Percentiles rank a stretch among this genome's conserved stretches.
Conservation (phyloP, 495 filamentous ascomycete species). For the Xeromyces bisporus region DNA sequence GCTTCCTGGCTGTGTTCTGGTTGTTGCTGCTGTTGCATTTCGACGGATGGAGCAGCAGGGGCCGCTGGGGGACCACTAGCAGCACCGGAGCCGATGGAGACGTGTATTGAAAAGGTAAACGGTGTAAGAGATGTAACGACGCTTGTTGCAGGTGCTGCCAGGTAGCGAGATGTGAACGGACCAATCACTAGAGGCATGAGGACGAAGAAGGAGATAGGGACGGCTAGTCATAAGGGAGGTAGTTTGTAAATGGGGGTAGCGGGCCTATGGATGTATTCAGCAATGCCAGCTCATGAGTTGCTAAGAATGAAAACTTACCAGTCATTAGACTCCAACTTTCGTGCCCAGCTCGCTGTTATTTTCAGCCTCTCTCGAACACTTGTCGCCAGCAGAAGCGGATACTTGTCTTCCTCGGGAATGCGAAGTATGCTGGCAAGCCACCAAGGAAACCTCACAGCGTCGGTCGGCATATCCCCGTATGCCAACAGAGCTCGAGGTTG, state of each 20-base stretch:
- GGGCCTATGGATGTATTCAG: too few species aligned
- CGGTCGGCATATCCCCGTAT: constrained; percentile 61
- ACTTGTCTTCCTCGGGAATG: constrained; percentile 62
- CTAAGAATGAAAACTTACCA: constrained; percentile 38
- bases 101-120: constrained; percentile 23
- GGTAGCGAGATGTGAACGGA: constrained; percentile 6
- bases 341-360: constrained; percentile 59
- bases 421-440: constrained; percentile 80
- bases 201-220: constrained; percentile 27
- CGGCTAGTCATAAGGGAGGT: constrained; percentile 35
- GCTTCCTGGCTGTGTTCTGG: constrained; percentile 2
- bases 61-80: too few species aligned
- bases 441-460: constrained; percentile 67
- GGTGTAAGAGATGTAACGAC: constrained; percentile 18
- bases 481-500: constrained; percentile 47
- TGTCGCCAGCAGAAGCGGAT: constrained; percentile 47
- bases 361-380: constrained; percentile 71
- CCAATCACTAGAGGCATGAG: constrained; percentile 13
- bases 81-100: constrained; percentile 27
- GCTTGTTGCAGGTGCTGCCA: constrained; percentile 12
- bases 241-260: neutral
- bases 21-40: constrained; percentile 2
- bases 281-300: neutral
- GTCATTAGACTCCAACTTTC: constrained; percentile 49
- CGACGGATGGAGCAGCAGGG: constrained; percentile 4